These are phyloP conservation scores for Monilinia laxa DNA, from an alignment of 2,329 filamentous ascomycete genomes.

Conservation along the genomic window DNA sequence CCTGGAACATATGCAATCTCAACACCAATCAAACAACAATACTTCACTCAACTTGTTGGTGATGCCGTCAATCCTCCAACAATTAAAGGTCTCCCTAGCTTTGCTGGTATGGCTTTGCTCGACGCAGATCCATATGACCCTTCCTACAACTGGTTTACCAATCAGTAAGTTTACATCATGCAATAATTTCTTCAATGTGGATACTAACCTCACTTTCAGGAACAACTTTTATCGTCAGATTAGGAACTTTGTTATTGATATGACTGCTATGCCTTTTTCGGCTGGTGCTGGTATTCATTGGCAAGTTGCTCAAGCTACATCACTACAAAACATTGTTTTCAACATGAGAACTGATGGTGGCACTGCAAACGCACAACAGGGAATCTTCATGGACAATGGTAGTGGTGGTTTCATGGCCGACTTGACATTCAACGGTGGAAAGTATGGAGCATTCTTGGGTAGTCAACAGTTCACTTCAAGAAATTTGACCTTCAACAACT, in stretches of 20 bases:
- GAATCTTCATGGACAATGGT: slow-evolving; percentile 83
- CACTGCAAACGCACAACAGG: slow-evolving; percentile 66
- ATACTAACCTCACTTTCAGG: slow-evolving; percentile 39
- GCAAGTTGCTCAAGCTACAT: slow-evolving; percentile 83
- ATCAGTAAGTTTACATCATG: slow-evolving; percentile 50
- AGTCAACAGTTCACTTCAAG: slow-evolving; percentile 86
- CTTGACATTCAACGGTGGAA: slow-evolving; percentile 79
- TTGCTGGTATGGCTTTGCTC: slow-evolving; percentile 83
- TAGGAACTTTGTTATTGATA: slow-evolving; percentile 78
- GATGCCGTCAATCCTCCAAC: slow-evolving; percentile 71
- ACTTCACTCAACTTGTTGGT: slow-evolving; percentile 91
- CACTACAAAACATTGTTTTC: slow-evolving; percentile 77
- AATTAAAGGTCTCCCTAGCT: slow-evolving; percentile 70
- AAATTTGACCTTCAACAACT: slow-evolving; percentile 78
- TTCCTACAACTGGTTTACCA: slow-evolving; percentile 73
- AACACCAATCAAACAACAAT: slow-evolving; percentile 76
- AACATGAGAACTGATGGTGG: slow-evolving; percentile 70
- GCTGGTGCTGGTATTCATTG: slow-evolving; percentile 74
- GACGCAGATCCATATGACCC: slow-evolving; percentile 81
- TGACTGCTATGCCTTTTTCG: slow-evolving; percentile 61
- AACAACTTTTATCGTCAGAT: slow-evolving; percentile 79
- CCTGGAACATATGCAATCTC: slow-evolving; percentile 82
- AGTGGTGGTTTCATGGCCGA: slow-evolving; percentile 83
- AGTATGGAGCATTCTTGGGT: slow-evolving; percentile 74
- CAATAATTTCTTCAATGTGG: background rate